Evolutionary conservation across 805 yeast species (phyloP).

Genomic region (Wickerhamomyces tratensis): DNA sequence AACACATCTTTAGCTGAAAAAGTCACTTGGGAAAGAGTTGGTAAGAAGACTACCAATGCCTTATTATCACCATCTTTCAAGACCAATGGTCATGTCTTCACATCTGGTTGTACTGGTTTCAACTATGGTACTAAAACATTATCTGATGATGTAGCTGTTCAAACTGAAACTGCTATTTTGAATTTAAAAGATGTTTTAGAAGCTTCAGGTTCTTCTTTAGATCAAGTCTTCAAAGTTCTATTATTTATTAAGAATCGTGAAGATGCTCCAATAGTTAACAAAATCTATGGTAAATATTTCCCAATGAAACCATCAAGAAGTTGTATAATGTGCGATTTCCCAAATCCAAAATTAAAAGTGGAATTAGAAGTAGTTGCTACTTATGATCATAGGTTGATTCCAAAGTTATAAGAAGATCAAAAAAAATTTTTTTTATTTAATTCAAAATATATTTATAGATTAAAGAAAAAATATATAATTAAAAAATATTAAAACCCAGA

Average conservation of each 20-base stretch:
- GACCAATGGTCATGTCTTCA: constrained; percentile 26
- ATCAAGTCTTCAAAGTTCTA: constrained; percentile 33
- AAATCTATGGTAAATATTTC: constrained; percentile 30
- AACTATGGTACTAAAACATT: constrained; percentile 22
- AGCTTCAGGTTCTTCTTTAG: constrained; percentile 30
- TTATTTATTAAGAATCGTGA: constrained; percentile 31
- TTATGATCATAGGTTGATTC: not conserved
- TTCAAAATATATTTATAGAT: too few species aligned
- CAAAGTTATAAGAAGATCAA: not conserved
- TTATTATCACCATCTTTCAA: constrained; percentile 25
- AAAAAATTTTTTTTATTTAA: too few species aligned
- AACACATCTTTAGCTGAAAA: too few species aligned
- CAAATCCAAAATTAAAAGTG: constrained; percentile 5
- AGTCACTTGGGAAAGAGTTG: not conserved
- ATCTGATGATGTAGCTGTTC: constrained; percentile 30
- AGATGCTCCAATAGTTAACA: constrained; percentile 29
- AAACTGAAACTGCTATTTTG: constrained; percentile 29
- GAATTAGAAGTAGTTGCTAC: not conserved
- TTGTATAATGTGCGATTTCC: constrained; percentile 27
- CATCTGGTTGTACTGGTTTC: constrained; percentile 33
- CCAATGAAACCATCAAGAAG: constrained; percentile 36
- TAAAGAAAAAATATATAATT: too few species aligned
- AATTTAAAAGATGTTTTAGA: constrained; percentile 28
- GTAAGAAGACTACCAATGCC: not conserved
- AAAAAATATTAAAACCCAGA: constrained; percentile 1